Percentiles rank a stretch among this genome's conserved stretches.
phyloP scores from a whole-genome alignment of 805 yeast genomes.

The Candida pini region DNA sequence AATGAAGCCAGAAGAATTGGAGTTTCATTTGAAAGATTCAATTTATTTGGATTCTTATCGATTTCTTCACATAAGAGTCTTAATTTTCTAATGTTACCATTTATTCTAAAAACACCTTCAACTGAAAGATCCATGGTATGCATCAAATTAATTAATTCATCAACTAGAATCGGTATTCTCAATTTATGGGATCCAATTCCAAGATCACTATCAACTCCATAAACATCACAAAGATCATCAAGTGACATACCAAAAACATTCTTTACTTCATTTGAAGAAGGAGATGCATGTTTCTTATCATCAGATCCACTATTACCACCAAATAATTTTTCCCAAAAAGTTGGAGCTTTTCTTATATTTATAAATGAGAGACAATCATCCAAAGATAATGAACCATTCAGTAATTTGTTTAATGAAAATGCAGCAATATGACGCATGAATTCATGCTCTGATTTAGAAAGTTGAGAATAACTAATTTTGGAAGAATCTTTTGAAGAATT shows the following conservation, averaged over 20 bases:
- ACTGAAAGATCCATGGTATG: constrained; percentile 89
- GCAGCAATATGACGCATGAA: constrained; percentile 55
- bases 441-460: constrained; percentile 51
- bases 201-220: constrained; percentile 77
- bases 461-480: constrained; percentile 57
- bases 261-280: constrained; percentile 4
- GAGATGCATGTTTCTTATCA: constrained; percentile 3
- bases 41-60: constrained; percentile 67
- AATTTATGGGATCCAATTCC: constrained; percentile 81
- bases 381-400: constrained; percentile 25
- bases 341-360: constrained; percentile 36
- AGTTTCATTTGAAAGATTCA: constrained; percentile 64
- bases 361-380: constrained; percentile 38
- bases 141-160: constrained; percentile 78
- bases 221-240: constrained; percentile 56
- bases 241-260: constrained; percentile 78
- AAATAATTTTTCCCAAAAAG: constrained; percentile 50
- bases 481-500: constrained; percentile 23
- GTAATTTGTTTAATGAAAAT: constrained; percentile 39
- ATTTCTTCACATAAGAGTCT: constrained; percentile 68
- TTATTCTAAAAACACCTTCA: constrained; percentile 93
- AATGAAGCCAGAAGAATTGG: constrained; percentile 92
- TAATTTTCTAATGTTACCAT: constrained; percentile 86
- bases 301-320: constrained; percentile 10
- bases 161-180: constrained; percentile 78